These are phyloP conservation scores for Podila epicladia DNA, from an alignment of 192 early-diverging fungal genomes.

Conservation along the genomic window DNA sequence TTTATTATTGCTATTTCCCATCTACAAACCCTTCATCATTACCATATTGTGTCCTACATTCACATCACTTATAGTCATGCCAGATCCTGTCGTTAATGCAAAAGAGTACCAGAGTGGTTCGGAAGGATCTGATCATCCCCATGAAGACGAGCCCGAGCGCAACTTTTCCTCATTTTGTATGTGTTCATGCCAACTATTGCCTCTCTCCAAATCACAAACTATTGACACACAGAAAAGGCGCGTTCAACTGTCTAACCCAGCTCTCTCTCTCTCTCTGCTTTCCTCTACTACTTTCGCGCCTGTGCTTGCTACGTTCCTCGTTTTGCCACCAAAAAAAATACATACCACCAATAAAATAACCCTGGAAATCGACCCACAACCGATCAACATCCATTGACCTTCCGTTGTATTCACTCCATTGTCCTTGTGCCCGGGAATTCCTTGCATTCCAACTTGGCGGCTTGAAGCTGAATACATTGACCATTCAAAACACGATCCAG, in stretches of 20 bases:
- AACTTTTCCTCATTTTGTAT: constrained; percentile 35
- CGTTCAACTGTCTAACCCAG: not conserved
- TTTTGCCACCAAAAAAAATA: constrained; percentile 4
- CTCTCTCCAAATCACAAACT: not conserved
- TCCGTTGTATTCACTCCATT: not conserved
- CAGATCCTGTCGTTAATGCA: constrained; percentile 33
- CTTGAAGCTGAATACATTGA: constrained; percentile 58
- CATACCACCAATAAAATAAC: too few species aligned
- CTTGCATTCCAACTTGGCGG: not conserved
- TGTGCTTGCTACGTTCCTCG: not conserved
- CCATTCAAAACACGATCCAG: constrained; percentile 61
- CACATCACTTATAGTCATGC: constrained; percentile 10
- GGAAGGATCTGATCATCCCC: constrained; percentile 43
- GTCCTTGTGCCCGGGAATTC: not conserved
- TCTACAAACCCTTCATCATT: not conserved
- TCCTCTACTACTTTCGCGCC: not conserved
- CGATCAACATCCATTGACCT: not conserved
- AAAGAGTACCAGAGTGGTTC: constrained; percentile 32
- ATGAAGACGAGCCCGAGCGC: constrained; percentile 38
- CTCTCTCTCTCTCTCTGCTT: not conserved
- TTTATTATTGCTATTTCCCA: not conserved
- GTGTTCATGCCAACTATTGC: not conserved
- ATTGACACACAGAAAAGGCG: not conserved
- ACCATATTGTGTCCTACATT: not conserved
- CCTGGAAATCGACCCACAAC: too few species aligned